Evolutionary conservation across 1,284 basidiomycete genomes (phyloP), one percentile per base, ranked within the genome.

Genomic region (Singerocomus inundabilis): DNA sequence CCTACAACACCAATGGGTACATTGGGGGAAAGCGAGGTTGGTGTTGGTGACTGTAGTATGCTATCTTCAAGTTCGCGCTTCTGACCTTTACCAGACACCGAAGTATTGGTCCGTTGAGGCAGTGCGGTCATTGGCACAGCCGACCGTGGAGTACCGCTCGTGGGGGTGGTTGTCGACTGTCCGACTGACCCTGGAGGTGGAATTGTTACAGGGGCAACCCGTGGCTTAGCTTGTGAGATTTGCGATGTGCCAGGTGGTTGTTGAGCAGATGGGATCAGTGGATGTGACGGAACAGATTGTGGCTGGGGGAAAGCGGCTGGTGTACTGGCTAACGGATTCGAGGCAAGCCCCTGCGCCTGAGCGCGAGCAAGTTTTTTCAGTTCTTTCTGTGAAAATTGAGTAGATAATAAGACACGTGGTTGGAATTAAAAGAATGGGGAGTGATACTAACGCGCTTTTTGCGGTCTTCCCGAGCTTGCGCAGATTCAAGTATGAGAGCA

Each of bases 381-480:
- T 67, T 88, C 85, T 74, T 88, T 88, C 83, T 88, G 70, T 61
- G 13, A 50, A 52, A 1, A 29, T 46, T 29, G 36, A 30, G 13
- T 10, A 13, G 32, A 46, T 24, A 35, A 46, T 51, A 26, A 56
- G 57, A 46, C 44, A 59, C 47, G 57, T 56, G 48, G 35, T 16
- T 40, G 35, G 47, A 42, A 43, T 46, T 25, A 38, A 54, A 26
- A 30, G 41, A 40, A 53, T 44, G 37, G 42, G 41, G 30, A 41
- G 44, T 13, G 25, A 49, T 34, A 79, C 83, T 60, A 51, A 87
- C 85, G 75, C 85, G 77, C 71, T 80, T 83, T 74, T 84, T 88
- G 62, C 86, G 73, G 70, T 89, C 86, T 70, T 90, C 87, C 46
- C 84, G 74, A 44, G 84, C 87, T 67, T 90, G 86, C 4, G 84